A percentile compares a stretch with the other conserved stretches of the same genome.
These are phyloP conservation scores for Dissophora globulifera DNA, from an alignment of 192 early-diverging fungal species.

Conservation along the genomic window DNA sequence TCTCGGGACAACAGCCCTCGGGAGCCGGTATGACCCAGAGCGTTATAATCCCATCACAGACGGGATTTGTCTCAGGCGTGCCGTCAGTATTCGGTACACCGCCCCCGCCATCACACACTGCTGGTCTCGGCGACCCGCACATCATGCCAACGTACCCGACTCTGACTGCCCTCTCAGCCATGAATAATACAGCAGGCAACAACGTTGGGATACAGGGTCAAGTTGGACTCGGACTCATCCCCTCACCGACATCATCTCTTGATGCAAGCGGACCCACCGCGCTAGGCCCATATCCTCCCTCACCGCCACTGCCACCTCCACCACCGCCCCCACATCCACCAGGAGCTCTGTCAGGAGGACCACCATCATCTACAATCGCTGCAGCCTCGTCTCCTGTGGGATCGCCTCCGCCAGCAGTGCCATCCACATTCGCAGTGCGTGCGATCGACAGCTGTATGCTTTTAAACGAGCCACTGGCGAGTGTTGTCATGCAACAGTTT, in stretches of 20 bases:
- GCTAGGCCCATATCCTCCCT: neutral
- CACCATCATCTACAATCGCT: neutral
- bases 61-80: too few relatives aligned
- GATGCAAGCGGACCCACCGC: too few relatives aligned
- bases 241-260: neutral
- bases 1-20: too few relatives aligned
- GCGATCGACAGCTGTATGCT: slow-evolving; percentile 42
- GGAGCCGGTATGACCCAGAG: neutral
- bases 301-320: slow-evolving; percentile 1
- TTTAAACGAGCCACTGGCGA: slow-evolving; percentile 33
- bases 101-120: too few relatives aligned
- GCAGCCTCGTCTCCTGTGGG: neutral
- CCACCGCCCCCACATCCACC: slow-evolving; percentile 3
- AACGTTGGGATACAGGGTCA: neutral
- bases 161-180: neutral
- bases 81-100: too few relatives aligned
- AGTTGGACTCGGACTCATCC: slow-evolving; percentile 4
- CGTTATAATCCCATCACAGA: neutral
- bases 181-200: neutral
- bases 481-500: slow-evolving; percentile 31
- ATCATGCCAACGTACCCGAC: neutral
- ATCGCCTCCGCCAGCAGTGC: neutral
- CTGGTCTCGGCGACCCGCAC: too few relatives aligned
- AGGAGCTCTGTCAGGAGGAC: neutral
- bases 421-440: slow-evolving; percentile 19